Base-by-base conservation (phyloP, 495 filamentous ascomycete species). In the Penicillium flavigenum region DNA sequence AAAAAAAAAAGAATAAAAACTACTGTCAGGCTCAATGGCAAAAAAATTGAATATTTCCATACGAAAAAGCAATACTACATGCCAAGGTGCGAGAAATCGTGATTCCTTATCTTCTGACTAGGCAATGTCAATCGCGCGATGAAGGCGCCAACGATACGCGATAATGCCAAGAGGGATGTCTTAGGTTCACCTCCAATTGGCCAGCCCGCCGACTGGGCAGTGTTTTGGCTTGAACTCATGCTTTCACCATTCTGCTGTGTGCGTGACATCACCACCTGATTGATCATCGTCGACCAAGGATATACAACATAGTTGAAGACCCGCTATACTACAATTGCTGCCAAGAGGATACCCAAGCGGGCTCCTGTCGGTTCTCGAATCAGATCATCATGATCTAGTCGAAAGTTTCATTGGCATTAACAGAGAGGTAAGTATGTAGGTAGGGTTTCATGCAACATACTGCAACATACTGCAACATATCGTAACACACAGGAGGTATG, bases 181-280 rank as follows among this genome's bases (percentile, higher is more conserved):
- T 4, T 47, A 29, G 20, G n/a, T 20, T 38, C 31, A 17, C 19
- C 22, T 20, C 5, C 44, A 36, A 54, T 45, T 54, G n/a, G 42
- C 20, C 20, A 29, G 27, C 14, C 19, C 29, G 4, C 16, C 9
- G n/a, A 44, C 36, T 44, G 17, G 32, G 34, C 20, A 7, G 32
- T 22, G n/a, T 41, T 36, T 51, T 39, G 49, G 36, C 14, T 41
- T 41, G 14, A 29, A 41, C n/a, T 36, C 34, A 22, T 7, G 20
- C 14, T 27, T 39, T 41, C 10, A 47, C 12, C 24, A 3, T 14
- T n/a, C 34, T 31, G 24, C 29, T 14, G 31, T 12, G 16, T 7
- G 19, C 32, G 26, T 43, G 51, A 53, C 51, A 53, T 53, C 51
- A 42, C 26, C 51, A 53, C 39, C 22, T 53, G 51, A 53, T 29